Evolutionary conservation across 805 yeast species (phyloP).

Genomic region (Hanseniaspora lachancei): DNA sequence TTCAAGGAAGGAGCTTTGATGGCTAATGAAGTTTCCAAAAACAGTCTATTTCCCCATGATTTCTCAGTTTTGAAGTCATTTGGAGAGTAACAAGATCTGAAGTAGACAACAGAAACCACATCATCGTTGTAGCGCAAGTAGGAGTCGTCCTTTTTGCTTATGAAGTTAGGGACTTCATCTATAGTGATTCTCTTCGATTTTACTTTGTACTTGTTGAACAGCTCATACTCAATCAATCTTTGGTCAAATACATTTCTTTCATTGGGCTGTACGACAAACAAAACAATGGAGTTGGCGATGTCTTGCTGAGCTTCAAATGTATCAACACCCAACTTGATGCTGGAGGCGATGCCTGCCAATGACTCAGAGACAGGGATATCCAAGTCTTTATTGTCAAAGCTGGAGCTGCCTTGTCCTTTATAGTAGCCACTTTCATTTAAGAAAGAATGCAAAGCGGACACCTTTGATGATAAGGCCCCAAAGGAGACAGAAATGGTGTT

Average conservation of each 20-base stretch:
- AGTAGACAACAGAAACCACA: slow-evolving; percentile 69
- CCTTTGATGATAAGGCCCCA: slow-evolving; percentile 77
- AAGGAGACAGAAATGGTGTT: slow-evolving; percentile 93
- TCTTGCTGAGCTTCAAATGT: slow-evolving; percentile 32
- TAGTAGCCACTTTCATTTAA: slow-evolving; percentile 50
- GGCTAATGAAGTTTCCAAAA: slow-evolving; percentile 62
- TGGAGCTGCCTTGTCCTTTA: slow-evolving; percentile 17
- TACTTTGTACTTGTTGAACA: slow-evolving; percentile 44
- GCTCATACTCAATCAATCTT: slow-evolving; percentile 61
- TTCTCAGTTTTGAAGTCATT: slow-evolving; percentile 51
- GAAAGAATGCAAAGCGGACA: slow-evolving; percentile 60
- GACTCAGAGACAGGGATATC: slow-evolving; percentile 58
- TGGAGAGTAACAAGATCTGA: slow-evolving; percentile 81
- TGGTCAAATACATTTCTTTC: slow-evolving; percentile 92
- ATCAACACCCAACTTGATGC: slow-evolving; percentile 52
- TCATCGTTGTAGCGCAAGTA: slow-evolving; percentile 44
- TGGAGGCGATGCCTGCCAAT: slow-evolving; percentile 45
- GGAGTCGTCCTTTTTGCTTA: slow-evolving; percentile 32
- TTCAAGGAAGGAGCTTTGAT: slow-evolving; percentile 83
- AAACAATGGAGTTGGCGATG: slow-evolving; percentile 38
- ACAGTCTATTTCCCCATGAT: slow-evolving; percentile 68
- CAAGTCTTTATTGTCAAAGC: slow-evolving; percentile 31
- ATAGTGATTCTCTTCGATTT: slow-evolving; percentile 56
- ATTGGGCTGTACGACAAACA: slow-evolving; percentile 68
- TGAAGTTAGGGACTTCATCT: slow-evolving; percentile 38